Percentiles rank a stretch among this genome's conserved stretches.
phyloP scores from a whole-genome alignment of 2,329 filamentous ascomycete species.

The Aquanectria penicillioides region DNA sequence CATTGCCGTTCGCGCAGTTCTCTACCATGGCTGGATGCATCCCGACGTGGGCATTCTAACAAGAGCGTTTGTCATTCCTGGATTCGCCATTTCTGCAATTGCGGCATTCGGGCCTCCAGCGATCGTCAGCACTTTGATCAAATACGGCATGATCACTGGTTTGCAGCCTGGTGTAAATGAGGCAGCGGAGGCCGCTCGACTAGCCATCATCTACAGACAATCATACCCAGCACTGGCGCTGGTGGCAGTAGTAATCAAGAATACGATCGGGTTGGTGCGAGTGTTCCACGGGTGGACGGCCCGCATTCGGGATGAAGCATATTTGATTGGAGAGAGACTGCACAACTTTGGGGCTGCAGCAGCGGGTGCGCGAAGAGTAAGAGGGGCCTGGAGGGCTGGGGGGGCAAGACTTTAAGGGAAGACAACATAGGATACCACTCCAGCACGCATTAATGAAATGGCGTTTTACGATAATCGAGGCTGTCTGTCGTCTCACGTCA shows the following conservation, averaged over 20 bases:
- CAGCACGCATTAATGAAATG: constrained; percentile 6
- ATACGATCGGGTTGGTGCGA: constrained; percentile 61
- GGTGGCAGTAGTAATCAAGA: constrained; percentile 54
- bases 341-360: constrained; percentile 83
- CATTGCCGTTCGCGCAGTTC: constrained; percentile 77
- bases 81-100: constrained; percentile 66
- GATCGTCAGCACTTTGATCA: constrained; percentile 56
- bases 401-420: constrained; percentile 42
- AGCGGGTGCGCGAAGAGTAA: constrained; percentile 48
- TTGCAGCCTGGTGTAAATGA: constrained; percentile 31
- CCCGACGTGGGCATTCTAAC: constrained; percentile 85
- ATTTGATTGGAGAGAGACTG: constrained; percentile 91
- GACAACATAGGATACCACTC: background rate
- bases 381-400: constrained; percentile 50
- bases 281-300: constrained; percentile 81
- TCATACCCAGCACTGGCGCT: constrained; percentile 76
- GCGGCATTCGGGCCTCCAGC: constrained; percentile 73
- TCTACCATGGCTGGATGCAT: constrained; percentile 78
- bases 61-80: constrained; percentile 85
- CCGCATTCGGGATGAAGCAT: constrained; percentile 91
- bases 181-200: constrained; percentile 40
- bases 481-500: background rate
- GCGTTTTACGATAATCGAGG: background rate
- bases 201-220: constrained; percentile 59
- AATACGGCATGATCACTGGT: constrained; percentile 34